Evolutionary conservation across 768 basidiomycete genomes (phyloP).

Genomic region (Psilocybe subaeruginosa): DNA sequence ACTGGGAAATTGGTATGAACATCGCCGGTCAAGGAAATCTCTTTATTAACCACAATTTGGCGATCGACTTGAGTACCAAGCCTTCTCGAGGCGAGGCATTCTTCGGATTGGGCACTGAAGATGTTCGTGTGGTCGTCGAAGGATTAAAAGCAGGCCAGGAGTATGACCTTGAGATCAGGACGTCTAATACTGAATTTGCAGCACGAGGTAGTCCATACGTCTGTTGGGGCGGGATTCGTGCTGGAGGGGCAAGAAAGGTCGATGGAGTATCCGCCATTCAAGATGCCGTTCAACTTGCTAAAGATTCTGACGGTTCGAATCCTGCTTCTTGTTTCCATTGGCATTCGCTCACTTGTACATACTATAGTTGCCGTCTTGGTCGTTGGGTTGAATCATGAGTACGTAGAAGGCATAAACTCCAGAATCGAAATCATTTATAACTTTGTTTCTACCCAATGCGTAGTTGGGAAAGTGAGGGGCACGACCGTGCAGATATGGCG

Average conservation of each 20-base stretch:
- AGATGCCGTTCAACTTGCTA: slow-evolving; percentile 41
- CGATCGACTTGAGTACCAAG: slow-evolving; percentile 48
- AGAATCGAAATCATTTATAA: background rate
- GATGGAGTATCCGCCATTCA: slow-evolving; percentile 42
- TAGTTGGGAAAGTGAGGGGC: slow-evolving; percentile 60
- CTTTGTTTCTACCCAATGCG: background rate
- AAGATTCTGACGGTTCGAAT: slow-evolving; percentile 40
- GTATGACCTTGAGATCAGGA: slow-evolving; percentile 43
- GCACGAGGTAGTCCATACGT: slow-evolving; percentile 34
- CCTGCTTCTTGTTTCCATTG: background rate
- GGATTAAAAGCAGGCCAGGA: slow-evolving; percentile 43
- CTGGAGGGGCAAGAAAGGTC: slow-evolving; percentile 36
- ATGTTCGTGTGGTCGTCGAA: slow-evolving; percentile 36
- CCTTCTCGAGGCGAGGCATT: slow-evolving; percentile 40
- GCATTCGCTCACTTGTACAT: background rate
- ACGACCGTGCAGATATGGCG: slow-evolving; percentile 53
- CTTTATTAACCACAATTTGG: slow-evolving; percentile 50
- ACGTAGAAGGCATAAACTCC: slow-evolving; percentile 12
- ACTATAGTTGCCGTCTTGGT: slow-evolving; percentile 47
- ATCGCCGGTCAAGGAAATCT: slow-evolving; percentile 49
- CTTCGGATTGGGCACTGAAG: slow-evolving; percentile 46
- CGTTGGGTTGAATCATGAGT: slow-evolving; percentile 60
- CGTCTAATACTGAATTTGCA: slow-evolving; percentile 36
- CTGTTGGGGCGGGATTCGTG: slow-evolving; percentile 43
- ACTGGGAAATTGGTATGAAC: slow-evolving; percentile 52